Evolutionary conservation across 2,329 filamentous ascomycete genomes (phyloP), one percentile per base, ranked within the genome.

Genomic region (Cladophialophora yegresii): DNA sequence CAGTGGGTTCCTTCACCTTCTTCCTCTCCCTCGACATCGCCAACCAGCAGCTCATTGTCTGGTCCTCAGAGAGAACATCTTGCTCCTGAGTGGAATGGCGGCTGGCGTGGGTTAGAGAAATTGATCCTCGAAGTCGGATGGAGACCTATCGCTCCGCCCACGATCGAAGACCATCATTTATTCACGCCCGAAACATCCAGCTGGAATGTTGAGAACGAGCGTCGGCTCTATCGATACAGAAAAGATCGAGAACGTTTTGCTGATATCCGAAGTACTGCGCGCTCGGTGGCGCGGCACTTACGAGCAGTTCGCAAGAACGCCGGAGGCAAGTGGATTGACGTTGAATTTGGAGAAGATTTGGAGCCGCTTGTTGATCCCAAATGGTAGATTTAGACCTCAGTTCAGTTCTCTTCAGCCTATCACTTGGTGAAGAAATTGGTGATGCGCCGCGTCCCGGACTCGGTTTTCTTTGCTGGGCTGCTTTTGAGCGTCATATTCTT

Each of bases 391-490:
- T 56, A 7, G n/a, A 22, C 2, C 22, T 56, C 13, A 43, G 13
- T 16, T 16, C 36, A 26, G 12, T 20, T 5, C 20, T 3, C n/a
- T 36, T 10, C n/a, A 23, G 12, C 10, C 51, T 36, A 47, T 70
- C 62, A 70, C 65, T 77, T 78, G 50, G 75, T 77, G 69, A 82
- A 82, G 69, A 82, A 82, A 33, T 75, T 80, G 1, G 80, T 82
- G 66, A 82, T 82, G 53, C 74, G 83, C 70, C 83, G 80, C 62
- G 81, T 85, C 16, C 83, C 82, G 68, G 80, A 77, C 32, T 75
- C 74, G 56, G 70, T 65, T 64, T 80, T 84, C 45, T 74, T 77
- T 67, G 76, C 75, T 23, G 75, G 71, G 9, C 72, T 74, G 28
- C 75, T 78, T 71, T 82, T 83, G 50, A 76, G 72, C 50, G 78